These are phyloP conservation scores for Meyerozyma elateridarum DNA, from an alignment of 1,139 yeast genomes.

Conservation along the genomic window DNA sequence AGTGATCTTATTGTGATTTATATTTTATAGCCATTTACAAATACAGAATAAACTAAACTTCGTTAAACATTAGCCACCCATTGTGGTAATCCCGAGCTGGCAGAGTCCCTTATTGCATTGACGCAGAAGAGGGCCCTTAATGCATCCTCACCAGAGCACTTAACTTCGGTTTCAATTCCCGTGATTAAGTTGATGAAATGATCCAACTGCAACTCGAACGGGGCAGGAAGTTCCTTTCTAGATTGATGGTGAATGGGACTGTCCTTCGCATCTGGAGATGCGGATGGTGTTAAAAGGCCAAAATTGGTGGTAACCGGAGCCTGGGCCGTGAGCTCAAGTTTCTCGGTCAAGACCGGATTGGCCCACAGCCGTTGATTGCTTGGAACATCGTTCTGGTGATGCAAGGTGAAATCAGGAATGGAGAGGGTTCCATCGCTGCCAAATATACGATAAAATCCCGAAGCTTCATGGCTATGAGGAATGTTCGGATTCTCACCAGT, in stretches of 20 bases:
- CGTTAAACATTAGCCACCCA: constrained; percentile 12
- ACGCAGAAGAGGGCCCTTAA: constrained; percentile 36
- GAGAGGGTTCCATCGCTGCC: constrained; percentile 40
- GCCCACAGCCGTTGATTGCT: constrained; percentile 26
- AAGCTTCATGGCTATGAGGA: constrained; percentile 27
- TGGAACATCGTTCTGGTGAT: constrained; percentile 22
- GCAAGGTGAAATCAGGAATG: constrained; percentile 37
- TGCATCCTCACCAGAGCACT: constrained; percentile 40
- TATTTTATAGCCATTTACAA: neutral
- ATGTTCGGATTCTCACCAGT: constrained; percentile 43
- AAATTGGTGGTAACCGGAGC: no score
- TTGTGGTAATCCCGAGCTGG: constrained; percentile 34
- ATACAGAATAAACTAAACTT: neutral
- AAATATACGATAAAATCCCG: constrained; percentile 38
- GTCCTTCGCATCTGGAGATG: constrained; percentile 22
- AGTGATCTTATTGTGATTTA: constrained; percentile 1
- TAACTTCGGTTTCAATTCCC: constrained; percentile 27
- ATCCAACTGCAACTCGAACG: constrained; percentile 31
- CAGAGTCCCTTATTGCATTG: constrained; percentile 34
- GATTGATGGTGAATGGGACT: constrained; percentile 16
- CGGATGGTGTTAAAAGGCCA: constrained; percentile 22
- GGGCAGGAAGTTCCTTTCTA: constrained; percentile 21
- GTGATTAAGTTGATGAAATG: constrained; percentile 34
- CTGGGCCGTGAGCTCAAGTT: constrained; percentile 6
- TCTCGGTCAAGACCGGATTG: constrained; percentile 25